Evolutionary conservation across 1,139 yeast species (phyloP).

Genomic region (Arxiozyma slooffiae): DNA sequence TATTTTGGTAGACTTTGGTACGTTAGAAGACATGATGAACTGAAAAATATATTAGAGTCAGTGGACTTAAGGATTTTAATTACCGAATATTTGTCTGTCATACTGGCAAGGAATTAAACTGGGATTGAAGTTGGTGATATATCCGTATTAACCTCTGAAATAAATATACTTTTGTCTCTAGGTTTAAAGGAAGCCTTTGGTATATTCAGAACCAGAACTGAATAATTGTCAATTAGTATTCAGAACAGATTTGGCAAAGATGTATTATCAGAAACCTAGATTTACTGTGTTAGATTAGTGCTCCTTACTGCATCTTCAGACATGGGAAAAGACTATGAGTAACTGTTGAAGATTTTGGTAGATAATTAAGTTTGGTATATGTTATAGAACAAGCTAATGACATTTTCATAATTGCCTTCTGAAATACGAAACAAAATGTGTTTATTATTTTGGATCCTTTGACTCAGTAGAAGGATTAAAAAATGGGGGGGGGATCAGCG

Average conservation of each 20-base stretch:
- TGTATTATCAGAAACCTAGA: conserved; percentile 82
- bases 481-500: conserved; percentile 62
- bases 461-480: conserved; percentile 60
- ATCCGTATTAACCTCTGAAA: neutral
- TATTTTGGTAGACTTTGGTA: conserved; percentile 95
- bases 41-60: conserved; percentile 50
- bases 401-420: conserved; percentile 76
- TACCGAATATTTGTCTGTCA: conserved; percentile 31
- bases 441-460: conserved; percentile 57
- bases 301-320: conserved; percentile 84
- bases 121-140: neutral
- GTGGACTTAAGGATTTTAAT: conserved; percentile 52
- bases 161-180: conserved; percentile 4
- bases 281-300: conserved; percentile 94
- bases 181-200: conserved; percentile 49
- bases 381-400: conserved; percentile 90
- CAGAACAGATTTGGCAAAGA: conserved; percentile 90
- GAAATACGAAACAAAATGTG: conserved; percentile 80
- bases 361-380: conserved; percentile 79
- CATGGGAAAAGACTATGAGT: conserved; percentile 81
- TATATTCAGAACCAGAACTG: conserved; percentile 72
- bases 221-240: conserved; percentile 80
- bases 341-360: conserved; percentile 71
- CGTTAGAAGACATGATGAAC: conserved; percentile 53
- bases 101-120: conserved; percentile 16